Conservation (phyloP, 164 flowering plant genomes). For the Magnolia officinalis region DNA sequence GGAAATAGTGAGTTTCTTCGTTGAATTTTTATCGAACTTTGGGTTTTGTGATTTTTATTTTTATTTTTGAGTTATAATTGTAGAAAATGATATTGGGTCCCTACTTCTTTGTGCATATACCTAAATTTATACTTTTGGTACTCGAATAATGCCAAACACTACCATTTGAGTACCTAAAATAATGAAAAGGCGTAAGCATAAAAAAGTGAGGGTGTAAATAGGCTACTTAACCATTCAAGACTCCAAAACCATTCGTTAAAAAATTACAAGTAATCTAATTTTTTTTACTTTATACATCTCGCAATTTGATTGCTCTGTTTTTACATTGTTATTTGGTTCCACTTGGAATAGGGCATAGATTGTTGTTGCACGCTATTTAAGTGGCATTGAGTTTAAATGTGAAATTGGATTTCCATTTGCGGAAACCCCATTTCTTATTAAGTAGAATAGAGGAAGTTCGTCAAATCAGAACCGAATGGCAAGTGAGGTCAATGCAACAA, state of each 20-base stretch:
- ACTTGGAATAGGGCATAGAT: not conserved
- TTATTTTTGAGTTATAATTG: not conserved
- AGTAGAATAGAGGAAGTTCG: too few species aligned
- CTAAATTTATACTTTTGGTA: not conserved
- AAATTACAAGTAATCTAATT: not conserved
- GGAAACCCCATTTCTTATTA: too few species aligned
- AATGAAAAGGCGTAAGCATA: too few species aligned
- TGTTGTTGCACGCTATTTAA: not conserved
- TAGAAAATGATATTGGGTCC: too few species aligned
- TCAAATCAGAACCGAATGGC: too few species aligned
- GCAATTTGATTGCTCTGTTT: not conserved
- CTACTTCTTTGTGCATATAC: not conserved
- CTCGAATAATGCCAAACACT: not conserved
- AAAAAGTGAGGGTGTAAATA: too few species aligned
- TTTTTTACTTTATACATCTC: not conserved
- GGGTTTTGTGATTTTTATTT: not conserved
- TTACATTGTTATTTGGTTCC: not conserved
- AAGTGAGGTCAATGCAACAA: too few species aligned
- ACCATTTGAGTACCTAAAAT: not conserved
- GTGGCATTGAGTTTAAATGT: not conserved
- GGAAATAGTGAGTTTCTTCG: not conserved
- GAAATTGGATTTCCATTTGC: too few species aligned
- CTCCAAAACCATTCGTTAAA: too few species aligned
- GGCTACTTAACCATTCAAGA: too few species aligned
- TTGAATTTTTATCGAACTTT: not conserved